Percentiles rank a stretch among this genome's conserved stretches.
Evolutionary conservation across 2,329 filamentous ascomycete species (phyloP).

Genomic region (Paraphaeosphaeria sporulosa): DNA sequence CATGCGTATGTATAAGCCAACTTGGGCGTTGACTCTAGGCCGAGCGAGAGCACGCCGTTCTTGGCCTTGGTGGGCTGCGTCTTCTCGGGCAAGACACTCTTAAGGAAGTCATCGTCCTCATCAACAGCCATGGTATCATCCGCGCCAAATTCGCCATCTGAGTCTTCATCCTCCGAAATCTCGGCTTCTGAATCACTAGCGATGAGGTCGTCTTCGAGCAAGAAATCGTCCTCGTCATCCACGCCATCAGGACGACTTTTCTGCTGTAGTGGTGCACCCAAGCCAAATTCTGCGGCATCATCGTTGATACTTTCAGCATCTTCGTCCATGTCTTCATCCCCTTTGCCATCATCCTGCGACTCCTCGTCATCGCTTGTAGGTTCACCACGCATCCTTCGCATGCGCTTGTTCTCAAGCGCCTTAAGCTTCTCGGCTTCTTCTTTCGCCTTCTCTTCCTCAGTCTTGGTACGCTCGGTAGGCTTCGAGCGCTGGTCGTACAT

Average conservation of each 20-base stretch:
- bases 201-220: conserved; percentile 87
- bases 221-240: conserved; percentile 93
- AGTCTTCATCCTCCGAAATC: conserved; percentile 33
- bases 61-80: conserved; percentile 43
- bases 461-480: conserved; percentile 88
- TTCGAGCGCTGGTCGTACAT: conserved; percentile 84
- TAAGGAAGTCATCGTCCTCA: conserved; percentile 59
- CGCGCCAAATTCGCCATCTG: conserved; percentile 40
- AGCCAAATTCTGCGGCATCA: conserved; percentile 68
- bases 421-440: conserved; percentile 80
- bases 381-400: conserved; percentile 87
- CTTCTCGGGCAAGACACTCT: conserved; percentile 49
- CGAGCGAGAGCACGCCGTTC: conserved; percentile 50
- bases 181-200: conserved; percentile 74
- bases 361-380: conserved; percentile 74
- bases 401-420: conserved; percentile 81
- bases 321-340: conserved; percentile 49
- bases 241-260: conserved; percentile 53
- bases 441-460: conserved; percentile 55
- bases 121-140: conserved; percentile 51
- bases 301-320: conserved; percentile 49
- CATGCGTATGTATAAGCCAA: conserved; percentile 88
- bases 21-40: conserved; percentile 54
- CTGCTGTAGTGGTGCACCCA: conserved; percentile 64
- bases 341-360: conserved; percentile 52